Evolutionary conservation across 2,329 filamentous ascomycete species (phyloP).

Genomic region (Nakataea oryzae): DNA sequence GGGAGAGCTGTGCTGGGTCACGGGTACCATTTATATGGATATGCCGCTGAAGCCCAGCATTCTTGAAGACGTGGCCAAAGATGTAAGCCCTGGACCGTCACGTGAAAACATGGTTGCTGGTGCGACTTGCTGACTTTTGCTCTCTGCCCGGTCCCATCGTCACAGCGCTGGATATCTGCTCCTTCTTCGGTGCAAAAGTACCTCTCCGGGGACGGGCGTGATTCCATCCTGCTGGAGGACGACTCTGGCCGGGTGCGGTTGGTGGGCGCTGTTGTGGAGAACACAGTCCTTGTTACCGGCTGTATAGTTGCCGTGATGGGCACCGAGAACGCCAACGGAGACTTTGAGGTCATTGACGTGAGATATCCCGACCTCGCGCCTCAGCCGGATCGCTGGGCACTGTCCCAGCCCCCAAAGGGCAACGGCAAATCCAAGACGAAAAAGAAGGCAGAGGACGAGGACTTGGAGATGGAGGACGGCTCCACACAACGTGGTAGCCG

Average conservation of each 20-base stretch:
- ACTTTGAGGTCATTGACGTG: slow-evolving; percentile 85
- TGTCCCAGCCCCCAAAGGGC: slow-evolving; percentile 36
- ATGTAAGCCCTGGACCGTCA: slow-evolving; percentile 42
- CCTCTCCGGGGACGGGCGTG: slow-evolving; percentile 45
- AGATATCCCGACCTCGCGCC: slow-evolving; percentile 78
- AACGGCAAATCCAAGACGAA: slow-evolving; percentile 20
- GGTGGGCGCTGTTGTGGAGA: slow-evolving; percentile 58
- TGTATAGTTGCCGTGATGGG: slow-evolving; percentile 92
- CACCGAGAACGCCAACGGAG: slow-evolving; percentile 83
- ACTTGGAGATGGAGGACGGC: slow-evolving; percentile 43
- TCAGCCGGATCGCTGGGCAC: slow-evolving; percentile 72
- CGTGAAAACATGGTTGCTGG: background rate
- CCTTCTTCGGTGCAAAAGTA: slow-evolving; percentile 72
- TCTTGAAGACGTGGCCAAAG: slow-evolving; percentile 86
- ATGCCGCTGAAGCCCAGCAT: slow-evolving; percentile 95
- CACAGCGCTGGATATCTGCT: slow-evolving; percentile 77
- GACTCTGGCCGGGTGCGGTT: slow-evolving; percentile 83
- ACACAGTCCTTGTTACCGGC: slow-evolving; percentile 73
- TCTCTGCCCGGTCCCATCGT: background rate
- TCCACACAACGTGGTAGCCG: slow-evolving; percentile 25
- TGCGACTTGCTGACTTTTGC: background rate
- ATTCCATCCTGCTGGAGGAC: slow-evolving; percentile 84
- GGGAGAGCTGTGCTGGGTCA: slow-evolving; percentile 90
- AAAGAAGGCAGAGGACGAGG: slow-evolving; percentile 19
- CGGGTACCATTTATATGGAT: slow-evolving; percentile 93